Percentiles rank a stretch among this genome's conserved stretches.
phyloP scores from a whole-genome alignment of 148 eudicot genomes.

The Silene conica region DNA sequence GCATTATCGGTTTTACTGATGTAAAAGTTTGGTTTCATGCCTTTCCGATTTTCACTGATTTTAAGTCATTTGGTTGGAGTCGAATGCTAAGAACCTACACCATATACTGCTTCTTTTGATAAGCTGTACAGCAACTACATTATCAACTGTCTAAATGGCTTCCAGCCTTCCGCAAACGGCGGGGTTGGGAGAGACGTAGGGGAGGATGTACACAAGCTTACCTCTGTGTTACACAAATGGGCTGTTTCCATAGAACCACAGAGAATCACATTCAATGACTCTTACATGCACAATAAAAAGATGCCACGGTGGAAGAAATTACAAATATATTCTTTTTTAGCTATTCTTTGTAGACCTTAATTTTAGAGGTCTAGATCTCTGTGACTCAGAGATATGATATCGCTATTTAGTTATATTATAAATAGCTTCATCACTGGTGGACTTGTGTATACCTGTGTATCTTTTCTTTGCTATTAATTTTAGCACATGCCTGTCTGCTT shows the following conservation, averaged over 20 bases:
- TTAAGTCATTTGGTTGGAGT: not conserved
- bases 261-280: not conserved
- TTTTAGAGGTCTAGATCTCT: no score
- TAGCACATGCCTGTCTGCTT: not conserved
- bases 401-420: not conserved
- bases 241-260: not conserved
- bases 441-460: not conserved
- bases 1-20: not conserved
- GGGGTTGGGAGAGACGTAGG: not conserved
- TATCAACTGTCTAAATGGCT: not conserved
- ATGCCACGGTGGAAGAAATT: not conserved
- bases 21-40: not conserved
- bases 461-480: not conserved
- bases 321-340: not conserved
- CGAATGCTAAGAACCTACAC: not conserved
- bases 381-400: not conserved
- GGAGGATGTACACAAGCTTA: not conserved
- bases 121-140: not conserved
- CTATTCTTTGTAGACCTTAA: not conserved
- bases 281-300: not conserved
- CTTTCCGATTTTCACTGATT: not conserved
- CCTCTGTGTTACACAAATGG: not conserved
- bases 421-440: not conserved
- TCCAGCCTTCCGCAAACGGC: not conserved
- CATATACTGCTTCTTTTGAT: not conserved